Evolutionary conservation across 2,329 filamentous ascomycete genomes (phyloP).

Genomic region (Scedosporium boydii): DNA sequence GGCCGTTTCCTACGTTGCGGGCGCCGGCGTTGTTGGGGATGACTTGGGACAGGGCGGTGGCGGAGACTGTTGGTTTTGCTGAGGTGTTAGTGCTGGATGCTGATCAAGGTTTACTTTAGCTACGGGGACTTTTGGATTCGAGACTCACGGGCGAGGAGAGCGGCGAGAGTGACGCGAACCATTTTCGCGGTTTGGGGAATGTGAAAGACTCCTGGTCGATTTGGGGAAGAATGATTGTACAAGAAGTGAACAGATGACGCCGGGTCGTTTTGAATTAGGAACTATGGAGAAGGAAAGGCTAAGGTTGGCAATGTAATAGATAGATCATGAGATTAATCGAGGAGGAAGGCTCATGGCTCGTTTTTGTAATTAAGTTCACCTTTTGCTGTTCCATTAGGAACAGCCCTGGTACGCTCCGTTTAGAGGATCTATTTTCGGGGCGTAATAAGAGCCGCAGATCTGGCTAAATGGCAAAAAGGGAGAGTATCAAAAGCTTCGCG

Average conservation of each 20-base stretch:
- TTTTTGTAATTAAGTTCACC: background rate
- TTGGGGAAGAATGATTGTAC: constrained; percentile 1
- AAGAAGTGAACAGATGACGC: constrained; percentile 9
- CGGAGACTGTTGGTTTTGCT: constrained; percentile 9
- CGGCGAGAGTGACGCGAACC: constrained; percentile 16
- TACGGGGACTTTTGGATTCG: constrained; percentile 3
- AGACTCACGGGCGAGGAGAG: constrained; percentile 15
- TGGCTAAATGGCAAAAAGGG: background rate
- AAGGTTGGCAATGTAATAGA: background rate
- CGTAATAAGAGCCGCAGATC: background rate
- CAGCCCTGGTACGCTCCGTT: too few species aligned
- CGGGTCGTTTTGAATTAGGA: constrained; percentile 9
- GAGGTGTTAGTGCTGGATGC: background rate
- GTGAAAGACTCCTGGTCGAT: constrained; percentile 3
- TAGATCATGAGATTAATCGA: background rate
- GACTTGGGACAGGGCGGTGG: constrained; percentile 12
- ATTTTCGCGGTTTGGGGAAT: constrained; percentile 10
- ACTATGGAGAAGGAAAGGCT: background rate
- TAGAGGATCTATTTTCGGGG: background rate
- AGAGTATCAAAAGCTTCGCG: background rate
- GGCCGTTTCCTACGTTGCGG: constrained; percentile 16
- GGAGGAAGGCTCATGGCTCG: background rate
- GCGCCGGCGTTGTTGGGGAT: constrained; percentile 17
- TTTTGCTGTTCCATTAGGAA: background rate
- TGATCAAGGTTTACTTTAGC: background rate